phyloP scores from a whole-genome alignment of 352 stramenopile species.

The Thalassiosira hispida region DNA sequence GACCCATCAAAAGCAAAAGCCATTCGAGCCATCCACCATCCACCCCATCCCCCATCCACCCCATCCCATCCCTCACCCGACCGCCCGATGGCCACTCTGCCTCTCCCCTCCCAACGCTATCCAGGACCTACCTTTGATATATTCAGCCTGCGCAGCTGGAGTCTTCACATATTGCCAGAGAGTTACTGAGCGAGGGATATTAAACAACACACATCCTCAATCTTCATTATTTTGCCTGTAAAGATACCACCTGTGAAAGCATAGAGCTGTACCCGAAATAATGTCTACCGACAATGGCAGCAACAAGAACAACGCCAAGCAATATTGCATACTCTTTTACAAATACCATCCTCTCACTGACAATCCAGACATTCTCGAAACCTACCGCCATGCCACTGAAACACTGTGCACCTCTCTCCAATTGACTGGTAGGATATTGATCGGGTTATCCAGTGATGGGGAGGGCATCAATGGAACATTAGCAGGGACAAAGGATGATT shows the following conservation, averaged over 20 bases:
- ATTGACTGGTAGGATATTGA: slow-evolving; percentile 72
- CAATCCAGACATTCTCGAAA: slow-evolving; percentile 46
- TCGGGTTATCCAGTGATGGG: slow-evolving; percentile 64
- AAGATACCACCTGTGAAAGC: no score
- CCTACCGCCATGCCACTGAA: slow-evolving; percentile 60
- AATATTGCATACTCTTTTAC: slow-evolving; percentile 79
- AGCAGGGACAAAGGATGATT: slow-evolving; percentile 47
- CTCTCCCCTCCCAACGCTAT: not conserved
- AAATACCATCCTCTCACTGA: slow-evolving; percentile 75
- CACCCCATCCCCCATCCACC: no score
- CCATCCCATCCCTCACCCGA: not conserved
- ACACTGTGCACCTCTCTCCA: slow-evolving; percentile 61
- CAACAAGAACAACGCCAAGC: not conserved
- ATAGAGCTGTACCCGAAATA: no score
- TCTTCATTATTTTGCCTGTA: no score
- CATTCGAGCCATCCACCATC: no score
- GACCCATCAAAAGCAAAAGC: no score
- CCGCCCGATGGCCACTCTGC: not conserved
- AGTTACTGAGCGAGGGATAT: no score
- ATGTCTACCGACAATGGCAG: slow-evolving; percentile 2
- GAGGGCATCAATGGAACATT: slow-evolving; percentile 83
- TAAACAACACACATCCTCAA: no score
- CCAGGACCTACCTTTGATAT: no score
- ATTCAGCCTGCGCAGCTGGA: no score
- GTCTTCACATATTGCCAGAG: no score